Conservation (phyloP, 257 asterid genomes). For the Phtheirospermum japonicum region DNA sequence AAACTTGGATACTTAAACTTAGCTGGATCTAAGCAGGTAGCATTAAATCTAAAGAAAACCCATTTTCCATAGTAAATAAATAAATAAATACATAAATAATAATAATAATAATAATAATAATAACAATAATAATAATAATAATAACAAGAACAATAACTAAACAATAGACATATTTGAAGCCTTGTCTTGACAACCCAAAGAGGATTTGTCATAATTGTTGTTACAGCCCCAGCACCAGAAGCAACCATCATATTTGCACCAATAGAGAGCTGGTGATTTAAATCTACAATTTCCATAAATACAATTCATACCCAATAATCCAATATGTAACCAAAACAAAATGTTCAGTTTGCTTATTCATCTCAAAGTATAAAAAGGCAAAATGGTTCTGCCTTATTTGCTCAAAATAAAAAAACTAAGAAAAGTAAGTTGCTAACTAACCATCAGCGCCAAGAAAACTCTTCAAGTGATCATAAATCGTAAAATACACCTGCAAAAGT, state of each 20-base stretch:
- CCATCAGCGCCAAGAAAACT: constrained; percentile 75
- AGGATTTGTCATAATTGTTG: constrained; percentile 83
- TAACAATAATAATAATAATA: too few relatives aligned
- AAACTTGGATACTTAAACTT: too few relatives aligned
- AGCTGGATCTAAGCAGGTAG: not conserved
- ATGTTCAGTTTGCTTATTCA: not conserved
- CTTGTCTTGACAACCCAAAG: constrained; percentile 99
- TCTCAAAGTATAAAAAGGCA: constrained; percentile 1
- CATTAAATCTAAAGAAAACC: constrained; percentile 11
- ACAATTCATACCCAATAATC: constrained; percentile 17
- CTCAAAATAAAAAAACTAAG: too few relatives aligned
- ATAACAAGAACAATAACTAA: constrained; percentile 7
- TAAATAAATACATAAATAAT: too few relatives aligned
- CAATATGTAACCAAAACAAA: constrained; percentile 1
- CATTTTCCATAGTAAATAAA: too few relatives aligned
- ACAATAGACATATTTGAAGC: constrained; percentile 60
- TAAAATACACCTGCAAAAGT: constrained; percentile 81
- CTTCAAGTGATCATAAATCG: constrained; percentile 86
- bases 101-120: too few relatives aligned
- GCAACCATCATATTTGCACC: constrained; percentile 96
- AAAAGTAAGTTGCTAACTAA: constrained; percentile 43
- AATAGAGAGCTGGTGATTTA: constrained; percentile 72
- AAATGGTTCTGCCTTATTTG: constrained; percentile 1
- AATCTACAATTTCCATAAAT: constrained; percentile 51
- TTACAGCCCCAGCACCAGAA: constrained; percentile 96